Conservation (phyloP, 2,329 filamentous ascomycete genomes). For the Alternaria brassicae region DNA sequence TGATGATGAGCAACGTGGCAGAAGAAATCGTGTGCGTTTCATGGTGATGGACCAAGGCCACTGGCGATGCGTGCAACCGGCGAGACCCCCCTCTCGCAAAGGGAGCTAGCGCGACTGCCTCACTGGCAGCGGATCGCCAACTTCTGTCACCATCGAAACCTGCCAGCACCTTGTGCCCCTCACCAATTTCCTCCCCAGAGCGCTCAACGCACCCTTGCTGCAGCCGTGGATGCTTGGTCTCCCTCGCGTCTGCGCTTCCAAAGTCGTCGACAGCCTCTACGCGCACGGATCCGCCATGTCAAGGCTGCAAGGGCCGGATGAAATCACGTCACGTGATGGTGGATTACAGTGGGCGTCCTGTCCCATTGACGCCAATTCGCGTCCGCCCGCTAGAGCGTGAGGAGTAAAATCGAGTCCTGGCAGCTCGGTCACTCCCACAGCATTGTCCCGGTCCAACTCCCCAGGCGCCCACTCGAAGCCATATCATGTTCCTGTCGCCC, state of each 20-base stretch:
- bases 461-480: conserved; percentile 22
- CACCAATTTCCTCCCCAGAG: conserved; percentile 19
- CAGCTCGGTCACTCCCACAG: conserved; percentile 32
- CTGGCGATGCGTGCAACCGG: conserved; percentile 15
- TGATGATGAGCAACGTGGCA: not conserved
- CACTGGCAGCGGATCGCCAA: conserved; percentile 25
- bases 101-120: conserved; percentile 26
- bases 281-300: conserved; percentile 5
- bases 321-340: conserved; percentile 27
- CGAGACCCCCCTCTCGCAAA: conserved; percentile 27
- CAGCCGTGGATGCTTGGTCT: not conserved
- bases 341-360: conserved; percentile 29
- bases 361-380: conserved; percentile 14
- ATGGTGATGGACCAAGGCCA: conserved; percentile 10
- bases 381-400: conserved; percentile 27
- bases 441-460: conserved; percentile 36
- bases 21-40: not conserved
- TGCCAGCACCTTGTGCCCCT: conserved; percentile 33
- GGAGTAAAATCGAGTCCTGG: conserved; percentile 37
- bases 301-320: conserved; percentile 5
- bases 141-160: conserved; percentile 32
- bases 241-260: not conserved
- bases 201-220: conserved; percentile 3
- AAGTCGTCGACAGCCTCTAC: conserved; percentile 3
- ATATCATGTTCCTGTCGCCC: conserved; percentile 41